Evolutionary conservation across 371 early-diverging fungal genomes (phyloP).

Genomic region (Mortierella sp.): DNA sequence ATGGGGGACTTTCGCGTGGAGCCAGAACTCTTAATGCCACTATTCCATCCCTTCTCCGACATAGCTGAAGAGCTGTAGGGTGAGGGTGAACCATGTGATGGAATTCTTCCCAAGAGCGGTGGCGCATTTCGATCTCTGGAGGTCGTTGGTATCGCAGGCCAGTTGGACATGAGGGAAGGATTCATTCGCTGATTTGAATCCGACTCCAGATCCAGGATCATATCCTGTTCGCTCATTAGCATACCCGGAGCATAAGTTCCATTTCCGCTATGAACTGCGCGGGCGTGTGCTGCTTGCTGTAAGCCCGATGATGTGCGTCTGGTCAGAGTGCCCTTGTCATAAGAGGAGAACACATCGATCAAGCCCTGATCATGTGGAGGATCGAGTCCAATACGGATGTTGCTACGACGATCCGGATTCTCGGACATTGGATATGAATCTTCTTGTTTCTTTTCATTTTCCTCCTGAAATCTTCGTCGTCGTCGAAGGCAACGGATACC

Average conservation of each 20-base stretch:
- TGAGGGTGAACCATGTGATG: too few species aligned
- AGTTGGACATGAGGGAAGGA: conserved; percentile 12
- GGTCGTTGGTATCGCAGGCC: conserved; percentile 14
- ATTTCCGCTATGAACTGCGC: neutral
- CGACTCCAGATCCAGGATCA: conserved; percentile 32
- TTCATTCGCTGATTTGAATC: conserved; percentile 4
- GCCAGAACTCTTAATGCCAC: too few species aligned
- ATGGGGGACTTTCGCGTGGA: neutral
- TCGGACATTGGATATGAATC: conserved; percentile 41
- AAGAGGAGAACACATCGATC: conserved; percentile 9
- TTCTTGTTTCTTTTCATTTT: conserved; percentile 11
- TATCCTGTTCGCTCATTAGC: conserved; percentile 41
- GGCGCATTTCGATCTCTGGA: conserved; percentile 2
- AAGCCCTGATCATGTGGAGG: conserved; percentile 13
- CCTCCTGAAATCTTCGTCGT: conserved; percentile 3
- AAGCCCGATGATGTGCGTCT: conserved; percentile 10
- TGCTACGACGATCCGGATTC: conserved; percentile 24
- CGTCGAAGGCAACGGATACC: conserved; percentile 23
- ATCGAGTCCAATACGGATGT: conserved; percentile 44
- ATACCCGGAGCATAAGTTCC: conserved; percentile 22
- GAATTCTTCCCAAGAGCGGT: neutral
- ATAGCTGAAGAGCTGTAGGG: too few species aligned
- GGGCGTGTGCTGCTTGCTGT: conserved; percentile 3
- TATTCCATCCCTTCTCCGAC: too few species aligned
- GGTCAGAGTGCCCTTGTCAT: conserved; percentile 11